A percentile compares a stretch with the other conserved stretches of the same genome.
These are phyloP conservation scores for Bipolaris victoriae DNA, from an alignment of 2,329 filamentous ascomycete genomes.

Conservation along the genomic window DNA sequence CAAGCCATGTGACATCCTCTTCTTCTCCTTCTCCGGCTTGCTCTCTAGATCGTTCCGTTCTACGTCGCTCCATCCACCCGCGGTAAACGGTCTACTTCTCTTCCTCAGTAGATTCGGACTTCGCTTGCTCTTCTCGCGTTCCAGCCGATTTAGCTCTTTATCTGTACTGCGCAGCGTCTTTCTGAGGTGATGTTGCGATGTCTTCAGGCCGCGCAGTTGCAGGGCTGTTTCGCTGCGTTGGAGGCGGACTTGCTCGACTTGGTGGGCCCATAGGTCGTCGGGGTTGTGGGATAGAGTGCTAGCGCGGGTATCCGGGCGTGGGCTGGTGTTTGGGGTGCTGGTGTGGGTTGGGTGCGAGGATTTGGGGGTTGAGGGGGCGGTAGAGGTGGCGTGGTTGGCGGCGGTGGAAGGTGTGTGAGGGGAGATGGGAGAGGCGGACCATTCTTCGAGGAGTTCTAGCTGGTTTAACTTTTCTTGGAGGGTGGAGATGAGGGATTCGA, in stretches of 20 bases:
- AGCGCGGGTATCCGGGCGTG: slow-evolving; percentile 24
- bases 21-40: no score
- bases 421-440: slow-evolving; percentile 1
- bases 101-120: slow-evolving; percentile 1
- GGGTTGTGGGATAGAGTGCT: slow-evolving; percentile 28
- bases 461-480: slow-evolving; percentile 41
- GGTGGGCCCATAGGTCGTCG: slow-evolving; percentile 39
- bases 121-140: slow-evolving; percentile 31
- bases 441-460: slow-evolving; percentile 35
- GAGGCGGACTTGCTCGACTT: slow-evolving; percentile 45
- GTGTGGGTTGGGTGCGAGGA: slow-evolving; percentile 27
- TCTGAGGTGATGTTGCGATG: slow-evolving; percentile 37
- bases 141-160: slow-evolving; percentile 40
- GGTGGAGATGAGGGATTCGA: slow-evolving; percentile 38
- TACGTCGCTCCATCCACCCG: no score
- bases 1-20: no score
- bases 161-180: slow-evolving; percentile 43
- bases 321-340: slow-evolving; percentile 14
- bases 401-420: no score
- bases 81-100: no score
- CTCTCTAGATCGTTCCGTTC: no score
- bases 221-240: slow-evolving; percentile 41
- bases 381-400: background rate
- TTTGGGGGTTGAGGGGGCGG: slow-evolving; percentile 15
- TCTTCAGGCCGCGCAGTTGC: slow-evolving; percentile 43